Evolutionary conservation across 805 yeast genomes (phyloP).

Genomic region (Metschnikowia borealis): DNA sequence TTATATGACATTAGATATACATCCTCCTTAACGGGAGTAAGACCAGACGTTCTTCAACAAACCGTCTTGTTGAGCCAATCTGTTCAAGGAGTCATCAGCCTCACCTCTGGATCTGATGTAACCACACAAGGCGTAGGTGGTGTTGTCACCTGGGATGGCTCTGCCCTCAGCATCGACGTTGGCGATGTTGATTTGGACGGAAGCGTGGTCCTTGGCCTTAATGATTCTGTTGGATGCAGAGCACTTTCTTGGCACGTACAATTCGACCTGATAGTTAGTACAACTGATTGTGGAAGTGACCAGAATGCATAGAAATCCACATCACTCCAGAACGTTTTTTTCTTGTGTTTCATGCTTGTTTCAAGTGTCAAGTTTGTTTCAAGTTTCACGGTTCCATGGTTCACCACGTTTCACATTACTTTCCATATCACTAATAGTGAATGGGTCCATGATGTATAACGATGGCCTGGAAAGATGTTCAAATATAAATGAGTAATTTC

Average conservation of each 20-base stretch:
- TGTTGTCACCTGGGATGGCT: slow-evolving; percentile 83
- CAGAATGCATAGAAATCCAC: too few species aligned
- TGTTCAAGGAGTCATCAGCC: slow-evolving; percentile 98
- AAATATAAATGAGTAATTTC: too few species aligned
- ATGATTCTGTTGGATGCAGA: slow-evolving; percentile 99
- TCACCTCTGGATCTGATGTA: slow-evolving; percentile 99
- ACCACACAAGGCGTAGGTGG: slow-evolving; percentile 96
- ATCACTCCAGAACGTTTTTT: too few species aligned
- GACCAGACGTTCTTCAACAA: slow-evolving; percentile 93
- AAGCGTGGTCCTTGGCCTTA: slow-evolving; percentile 99
- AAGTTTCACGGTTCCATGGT: too few species aligned
- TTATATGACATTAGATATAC: slow-evolving; percentile 23
- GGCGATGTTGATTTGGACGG: slow-evolving; percentile 98
- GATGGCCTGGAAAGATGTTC: too few species aligned
- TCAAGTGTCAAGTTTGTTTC: too few species aligned
- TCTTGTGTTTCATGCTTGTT: too few species aligned
- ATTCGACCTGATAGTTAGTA: slow-evolving; percentile 78
- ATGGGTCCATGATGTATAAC: too few species aligned
- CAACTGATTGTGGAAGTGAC: not conserved
- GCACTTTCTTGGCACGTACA: slow-evolving; percentile 99
- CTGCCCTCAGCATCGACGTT: slow-evolving; percentile 97
- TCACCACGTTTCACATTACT: too few species aligned
- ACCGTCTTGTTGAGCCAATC: slow-evolving; percentile 99
- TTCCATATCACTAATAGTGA: too few species aligned
- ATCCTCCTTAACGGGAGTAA: slow-evolving; percentile 74